phyloP scores from a whole-genome alignment of 441 rosid species.

The Mallotus japonicus region DNA sequence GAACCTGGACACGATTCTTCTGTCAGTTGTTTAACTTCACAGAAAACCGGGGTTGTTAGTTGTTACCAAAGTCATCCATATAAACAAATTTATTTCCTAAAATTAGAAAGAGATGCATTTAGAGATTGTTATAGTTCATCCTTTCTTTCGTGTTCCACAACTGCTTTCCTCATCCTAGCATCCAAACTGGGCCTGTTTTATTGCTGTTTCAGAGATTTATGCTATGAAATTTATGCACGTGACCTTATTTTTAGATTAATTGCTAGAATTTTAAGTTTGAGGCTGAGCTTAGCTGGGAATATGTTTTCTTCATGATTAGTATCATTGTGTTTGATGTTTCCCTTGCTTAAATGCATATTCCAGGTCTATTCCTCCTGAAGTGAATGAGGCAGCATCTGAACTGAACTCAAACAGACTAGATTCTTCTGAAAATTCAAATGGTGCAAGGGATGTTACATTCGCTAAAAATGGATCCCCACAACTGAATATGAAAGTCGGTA shows the following conservation, averaged over 20 bases:
- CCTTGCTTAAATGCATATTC: constrained; percentile 17
- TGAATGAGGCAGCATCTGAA: constrained; percentile 33
- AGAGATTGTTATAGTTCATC: background rate
- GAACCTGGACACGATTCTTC: background rate
- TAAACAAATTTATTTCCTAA: background rate
- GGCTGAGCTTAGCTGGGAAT: background rate
- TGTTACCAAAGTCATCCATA: background rate
- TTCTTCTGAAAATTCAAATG: constrained; percentile 31
- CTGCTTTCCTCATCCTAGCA: background rate
- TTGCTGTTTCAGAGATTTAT: too few relatives aligned
- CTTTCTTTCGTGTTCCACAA: background rate
- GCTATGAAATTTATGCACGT: too few relatives aligned
- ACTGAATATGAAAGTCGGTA: constrained; percentile 28
- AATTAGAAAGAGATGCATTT: background rate
- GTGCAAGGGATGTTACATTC: constrained; percentile 12
- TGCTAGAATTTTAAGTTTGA: background rate
- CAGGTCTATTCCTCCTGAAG: constrained; percentile 47
- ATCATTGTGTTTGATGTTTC: constrained; percentile 21
- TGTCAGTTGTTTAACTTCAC: background rate
- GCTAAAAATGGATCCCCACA: constrained; percentile 32
- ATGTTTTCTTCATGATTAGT: constrained; percentile 4
- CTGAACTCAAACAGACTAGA: constrained; percentile 35
- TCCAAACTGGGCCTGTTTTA: background rate
- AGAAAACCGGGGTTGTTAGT: background rate
- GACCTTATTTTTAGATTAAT: background rate